phyloP scores from a whole-genome alignment of 345 rosid species.

The Euphorbia pulcherrima region DNA sequence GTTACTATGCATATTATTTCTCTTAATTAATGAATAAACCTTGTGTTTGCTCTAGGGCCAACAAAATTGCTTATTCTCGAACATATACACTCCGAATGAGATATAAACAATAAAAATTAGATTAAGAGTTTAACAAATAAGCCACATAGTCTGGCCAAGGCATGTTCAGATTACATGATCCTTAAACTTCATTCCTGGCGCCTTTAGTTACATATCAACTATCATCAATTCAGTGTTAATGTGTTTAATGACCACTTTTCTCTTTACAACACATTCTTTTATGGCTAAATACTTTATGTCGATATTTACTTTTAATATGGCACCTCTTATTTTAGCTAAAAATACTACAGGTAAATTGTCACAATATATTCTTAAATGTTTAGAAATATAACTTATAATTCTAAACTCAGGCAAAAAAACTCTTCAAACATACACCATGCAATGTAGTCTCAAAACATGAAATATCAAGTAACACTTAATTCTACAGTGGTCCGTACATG shows the following conservation, averaged over 20 bases:
- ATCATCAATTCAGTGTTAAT: no score
- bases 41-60: not conserved
- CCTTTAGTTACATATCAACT: conserved; percentile 5
- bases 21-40: not conserved
- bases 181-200: not conserved
- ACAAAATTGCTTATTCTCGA: not conserved
- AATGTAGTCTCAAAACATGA: not conserved
- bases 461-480: not conserved
- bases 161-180: no score
- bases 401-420: no score
- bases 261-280: not conserved
- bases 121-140: not conserved
- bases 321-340: not conserved
- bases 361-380: not conserved
- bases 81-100: not conserved
- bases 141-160: not conserved
- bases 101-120: not conserved
- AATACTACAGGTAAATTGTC: not conserved
- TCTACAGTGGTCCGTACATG: not conserved
- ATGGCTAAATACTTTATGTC: not conserved
- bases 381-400: no score
- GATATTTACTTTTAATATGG: not conserved
- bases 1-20: not conserved
- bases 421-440: conserved; percentile 1
- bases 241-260: conserved; percentile 8